phyloP scores from a whole-genome alignment of 1,139 yeast species.

The Yamadazyma blattariae region DNA sequence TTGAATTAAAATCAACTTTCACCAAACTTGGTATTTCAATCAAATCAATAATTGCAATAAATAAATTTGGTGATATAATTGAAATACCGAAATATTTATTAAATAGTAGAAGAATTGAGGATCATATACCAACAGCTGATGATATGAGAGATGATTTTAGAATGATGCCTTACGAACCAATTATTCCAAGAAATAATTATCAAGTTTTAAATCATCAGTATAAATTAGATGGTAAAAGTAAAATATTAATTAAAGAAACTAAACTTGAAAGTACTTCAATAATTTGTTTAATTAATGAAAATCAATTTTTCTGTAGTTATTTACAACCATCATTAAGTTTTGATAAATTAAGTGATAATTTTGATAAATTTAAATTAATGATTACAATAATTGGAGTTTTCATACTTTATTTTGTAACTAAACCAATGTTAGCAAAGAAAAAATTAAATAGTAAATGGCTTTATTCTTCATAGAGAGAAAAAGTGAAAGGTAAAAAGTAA shows the following conservation, averaged over 20 bases:
- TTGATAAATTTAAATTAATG: slow-evolving; percentile 64
- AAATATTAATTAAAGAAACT: slow-evolving; percentile 58
- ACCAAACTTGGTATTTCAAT: slow-evolving; percentile 76
- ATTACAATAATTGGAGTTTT: slow-evolving; percentile 57
- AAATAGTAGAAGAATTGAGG: slow-evolving; percentile 60
- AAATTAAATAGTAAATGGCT: slow-evolving; percentile 39
- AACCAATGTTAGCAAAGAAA: slow-evolving; percentile 58
- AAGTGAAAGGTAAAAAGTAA: too few species aligned
- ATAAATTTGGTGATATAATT: slow-evolving; percentile 62
- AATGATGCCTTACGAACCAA: slow-evolving; percentile 65
- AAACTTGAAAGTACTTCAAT: slow-evolving; percentile 78
- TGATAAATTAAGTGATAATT: slow-evolving; percentile 67
- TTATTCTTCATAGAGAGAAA: slow-evolving; percentile 12
- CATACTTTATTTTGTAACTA: slow-evolving; percentile 40
- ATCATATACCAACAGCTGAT: slow-evolving; percentile 48
- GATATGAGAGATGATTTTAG: slow-evolving; percentile 60
- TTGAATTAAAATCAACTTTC: slow-evolving; percentile 52
- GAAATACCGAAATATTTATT: slow-evolving; percentile 66
- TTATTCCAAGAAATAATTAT: slow-evolving; percentile 48
- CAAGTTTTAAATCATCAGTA: slow-evolving; percentile 38
- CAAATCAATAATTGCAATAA: slow-evolving; percentile 60
- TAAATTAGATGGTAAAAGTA: slow-evolving; percentile 28
- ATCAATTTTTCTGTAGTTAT: slow-evolving; percentile 72
- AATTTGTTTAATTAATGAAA: slow-evolving; percentile 60
- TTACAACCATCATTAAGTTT: slow-evolving; percentile 82